A percentile compares a stretch with the other conserved stretches of the same genome.
Conservation (phyloP, 192 early-diverging fungal genomes). For the Coemansia sp. region DNA sequence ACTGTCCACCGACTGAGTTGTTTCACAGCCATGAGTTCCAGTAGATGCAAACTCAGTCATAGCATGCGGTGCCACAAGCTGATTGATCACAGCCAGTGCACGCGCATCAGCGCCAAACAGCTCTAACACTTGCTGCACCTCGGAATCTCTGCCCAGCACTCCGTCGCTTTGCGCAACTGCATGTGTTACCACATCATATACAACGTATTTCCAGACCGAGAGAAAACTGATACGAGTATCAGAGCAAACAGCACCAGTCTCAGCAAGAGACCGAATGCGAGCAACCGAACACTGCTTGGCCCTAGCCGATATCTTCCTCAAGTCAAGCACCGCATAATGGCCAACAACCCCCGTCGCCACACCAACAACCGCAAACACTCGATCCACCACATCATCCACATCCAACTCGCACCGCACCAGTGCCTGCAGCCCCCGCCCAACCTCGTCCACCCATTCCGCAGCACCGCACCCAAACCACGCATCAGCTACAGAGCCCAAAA, state of each 20-base stretch:
- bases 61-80: neutral
- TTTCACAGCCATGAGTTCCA: neutral
- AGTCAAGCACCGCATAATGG: constrained; percentile 1
- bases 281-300: neutral
- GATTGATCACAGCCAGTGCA: neutral
- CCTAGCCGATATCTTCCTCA: neutral
- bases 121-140: neutral
- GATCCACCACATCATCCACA: constrained; percentile 11
- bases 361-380: constrained; percentile 5
- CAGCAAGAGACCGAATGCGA: constrained; percentile 1
- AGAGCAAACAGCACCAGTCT: neutral
- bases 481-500: constrained; percentile 20
- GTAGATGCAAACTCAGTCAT: neutral
- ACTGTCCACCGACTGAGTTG: too few relatives aligned
- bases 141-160: neutral
- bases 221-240: neutral
- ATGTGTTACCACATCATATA: neutral
- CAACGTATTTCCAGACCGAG: neutral
- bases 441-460: constrained; percentile 26
- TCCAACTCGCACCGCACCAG: constrained; percentile 7
- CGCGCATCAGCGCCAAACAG: neutral
- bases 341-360: constrained; percentile 8
- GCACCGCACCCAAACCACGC: constrained; percentile 37
- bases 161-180: neutral
- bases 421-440: neutral